Percentiles rank a stretch among this genome's conserved stretches.
phyloP scores from a whole-genome alignment of 495 filamentous ascomycete species.

The Margaritispora aquatica region DNA sequence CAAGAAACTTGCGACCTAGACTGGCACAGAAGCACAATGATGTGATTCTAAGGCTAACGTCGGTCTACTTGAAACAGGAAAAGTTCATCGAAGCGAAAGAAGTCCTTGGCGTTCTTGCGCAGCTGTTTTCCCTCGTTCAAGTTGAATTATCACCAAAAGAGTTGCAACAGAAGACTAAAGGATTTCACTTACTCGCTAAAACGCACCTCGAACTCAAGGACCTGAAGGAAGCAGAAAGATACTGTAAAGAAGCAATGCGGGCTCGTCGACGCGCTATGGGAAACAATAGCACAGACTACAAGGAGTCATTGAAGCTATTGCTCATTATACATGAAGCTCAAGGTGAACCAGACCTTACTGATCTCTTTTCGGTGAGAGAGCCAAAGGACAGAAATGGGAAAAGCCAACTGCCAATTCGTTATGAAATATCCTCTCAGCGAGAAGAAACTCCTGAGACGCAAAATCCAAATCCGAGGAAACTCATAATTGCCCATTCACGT shows the following conservation, averaged over 20 bases:
- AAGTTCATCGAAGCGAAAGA: not conserved
- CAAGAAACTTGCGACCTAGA: no score
- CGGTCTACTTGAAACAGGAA: no score
- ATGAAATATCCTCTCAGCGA: not conserved
- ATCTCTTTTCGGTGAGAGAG: not conserved
- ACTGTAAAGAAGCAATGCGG: not conserved
- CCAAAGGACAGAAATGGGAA: not conserved
- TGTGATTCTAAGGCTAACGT: no score
- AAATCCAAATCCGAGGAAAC: not conserved
- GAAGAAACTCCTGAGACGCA: not conserved
- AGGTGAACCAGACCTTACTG: not conserved
- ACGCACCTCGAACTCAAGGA: not conserved
- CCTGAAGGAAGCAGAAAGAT: not conserved
- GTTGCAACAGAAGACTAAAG: not conserved
- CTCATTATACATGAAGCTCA: not conserved
- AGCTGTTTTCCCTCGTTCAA: not conserved
- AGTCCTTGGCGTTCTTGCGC: not conserved
- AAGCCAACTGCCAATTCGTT: not conserved
- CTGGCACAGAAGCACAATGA: no score
- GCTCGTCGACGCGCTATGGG: not conserved
- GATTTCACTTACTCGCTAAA: not conserved
- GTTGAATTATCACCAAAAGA: not conserved
- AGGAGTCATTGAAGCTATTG: not conserved
- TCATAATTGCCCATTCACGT: no score
- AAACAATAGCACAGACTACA: not conserved